Conservation (phyloP, 2,329 filamentous ascomycete genomes). For the Biscogniauxia sp. region DNA sequence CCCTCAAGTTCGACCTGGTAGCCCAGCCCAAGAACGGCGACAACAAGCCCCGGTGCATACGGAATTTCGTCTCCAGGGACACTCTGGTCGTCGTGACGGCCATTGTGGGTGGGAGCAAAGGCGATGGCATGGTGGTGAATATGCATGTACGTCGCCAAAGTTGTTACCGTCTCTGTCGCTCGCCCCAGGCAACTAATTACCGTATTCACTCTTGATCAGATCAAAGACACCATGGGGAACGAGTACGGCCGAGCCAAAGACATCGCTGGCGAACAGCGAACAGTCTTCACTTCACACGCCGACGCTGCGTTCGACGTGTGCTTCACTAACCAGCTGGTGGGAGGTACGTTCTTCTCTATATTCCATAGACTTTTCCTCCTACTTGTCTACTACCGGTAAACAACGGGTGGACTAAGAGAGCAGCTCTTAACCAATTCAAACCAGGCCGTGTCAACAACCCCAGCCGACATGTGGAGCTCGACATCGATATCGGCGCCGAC, state of each 20-base stretch:
- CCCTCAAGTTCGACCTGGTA: constrained; percentile 90
- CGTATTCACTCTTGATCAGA: constrained; percentile 50
- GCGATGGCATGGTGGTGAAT: constrained; percentile 90
- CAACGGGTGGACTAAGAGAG: constrained; percentile 14
- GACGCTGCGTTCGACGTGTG: constrained; percentile 96
- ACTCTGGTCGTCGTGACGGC: constrained; percentile 95
- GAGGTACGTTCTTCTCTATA: constrained; percentile 53
- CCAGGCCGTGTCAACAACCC: constrained; percentile 44
- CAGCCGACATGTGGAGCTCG: constrained; percentile 77
- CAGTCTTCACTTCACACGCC: constrained; percentile 88
- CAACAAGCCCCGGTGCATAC: constrained; percentile 79
- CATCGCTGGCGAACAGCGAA: constrained; percentile 85
- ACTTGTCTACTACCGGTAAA: background rate
- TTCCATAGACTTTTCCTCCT: background rate
- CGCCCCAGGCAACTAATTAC: constrained; percentile 4
- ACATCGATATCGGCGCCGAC: constrained; percentile 94
- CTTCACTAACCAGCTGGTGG: constrained; percentile 80
- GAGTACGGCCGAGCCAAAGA: constrained; percentile 92
- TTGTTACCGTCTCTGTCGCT: constrained; percentile 20
- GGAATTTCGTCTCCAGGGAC: constrained; percentile 91
- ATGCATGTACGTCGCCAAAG: constrained; percentile 67
- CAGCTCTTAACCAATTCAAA: constrained; percentile 24
- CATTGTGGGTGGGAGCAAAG: constrained; percentile 78
- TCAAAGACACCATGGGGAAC: constrained; percentile 92
- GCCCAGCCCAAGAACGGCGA: constrained; percentile 60